Percentiles rank a stretch among this genome's conserved stretches.
phyloP scores from a whole-genome alignment of 345 rosid species.

The Linum trigynum region DNA sequence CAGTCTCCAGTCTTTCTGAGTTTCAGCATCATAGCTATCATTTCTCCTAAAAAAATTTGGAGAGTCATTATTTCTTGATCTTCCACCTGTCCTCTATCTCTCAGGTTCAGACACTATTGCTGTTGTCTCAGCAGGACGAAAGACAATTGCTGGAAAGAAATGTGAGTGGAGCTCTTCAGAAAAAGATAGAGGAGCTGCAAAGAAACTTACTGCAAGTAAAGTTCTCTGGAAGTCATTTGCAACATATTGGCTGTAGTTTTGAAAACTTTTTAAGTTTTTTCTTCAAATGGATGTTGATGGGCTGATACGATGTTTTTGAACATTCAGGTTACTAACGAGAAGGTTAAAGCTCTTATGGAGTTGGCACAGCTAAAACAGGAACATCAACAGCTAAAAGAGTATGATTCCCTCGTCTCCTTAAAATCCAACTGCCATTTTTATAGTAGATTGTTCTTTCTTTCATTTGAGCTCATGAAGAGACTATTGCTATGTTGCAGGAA shows the following conservation, averaged over 20 bases:
- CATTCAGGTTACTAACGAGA: constrained; percentile 79
- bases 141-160: constrained; percentile 86
- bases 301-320: constrained; percentile 6
- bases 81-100: constrained; percentile 15
- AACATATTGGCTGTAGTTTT: not conserved
- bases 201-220: constrained; percentile 78
- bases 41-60: not conserved
- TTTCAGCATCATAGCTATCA: not conserved
- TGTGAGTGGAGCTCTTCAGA: constrained; percentile 70
- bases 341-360: constrained; percentile 92
- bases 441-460: not conserved
- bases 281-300: constrained; percentile 7
- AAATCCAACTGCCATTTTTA: not conserved
- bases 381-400: constrained; percentile 61
- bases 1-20: too few relatives aligned
- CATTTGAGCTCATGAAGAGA: not conserved
- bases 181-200: constrained; percentile 82
- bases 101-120: constrained; percentile 74
- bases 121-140: constrained; percentile 93
- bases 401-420: constrained; percentile 13
- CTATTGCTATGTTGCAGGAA: constrained; percentile 33
- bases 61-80: not conserved
- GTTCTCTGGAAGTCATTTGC: not conserved
- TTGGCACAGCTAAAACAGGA: constrained; percentile 73
- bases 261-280: not conserved